Evolutionary conservation across 768 basidiomycete genomes (phyloP).

Genomic region (Guyanaporus albipodus): DNA sequence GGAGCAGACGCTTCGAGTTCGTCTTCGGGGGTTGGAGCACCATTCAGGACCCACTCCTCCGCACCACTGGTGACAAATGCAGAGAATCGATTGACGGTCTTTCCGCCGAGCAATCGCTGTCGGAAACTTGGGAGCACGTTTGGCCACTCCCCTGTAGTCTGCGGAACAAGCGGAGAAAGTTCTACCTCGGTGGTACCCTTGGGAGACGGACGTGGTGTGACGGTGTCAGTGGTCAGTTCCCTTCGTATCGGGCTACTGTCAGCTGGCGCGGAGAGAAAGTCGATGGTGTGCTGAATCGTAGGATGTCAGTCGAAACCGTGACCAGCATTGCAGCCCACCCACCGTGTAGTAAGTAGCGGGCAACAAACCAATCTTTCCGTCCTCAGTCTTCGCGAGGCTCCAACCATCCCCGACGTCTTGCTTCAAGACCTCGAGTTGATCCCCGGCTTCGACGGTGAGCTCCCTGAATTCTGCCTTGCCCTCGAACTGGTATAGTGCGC

Average conservation of each 20-base stretch:
- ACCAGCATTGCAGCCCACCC: constrained; percentile 19
- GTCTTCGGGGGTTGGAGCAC: constrained; percentile 37
- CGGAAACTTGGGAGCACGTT: constrained; percentile 61
- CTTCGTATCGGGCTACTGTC: constrained; percentile 22
- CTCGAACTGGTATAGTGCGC: constrained; percentile 70
- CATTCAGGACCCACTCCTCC: constrained; percentile 78
- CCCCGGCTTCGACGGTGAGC: constrained; percentile 63
- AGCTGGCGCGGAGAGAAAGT: constrained; percentile 51
- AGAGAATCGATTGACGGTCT: constrained; percentile 79
- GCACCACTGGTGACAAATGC: constrained; percentile 84
- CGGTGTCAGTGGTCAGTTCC: constrained; percentile 42
- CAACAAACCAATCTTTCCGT: constrained; percentile 63
- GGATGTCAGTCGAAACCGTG: not conserved
- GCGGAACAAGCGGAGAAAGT: constrained; percentile 48
- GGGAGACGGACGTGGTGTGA: constrained; percentile 47
- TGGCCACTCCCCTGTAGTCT: constrained; percentile 69
- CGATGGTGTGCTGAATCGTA: constrained; percentile 55
- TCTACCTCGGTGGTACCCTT: constrained; percentile 20
- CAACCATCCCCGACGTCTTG: constrained; percentile 75
- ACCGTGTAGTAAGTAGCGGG: constrained; percentile 74
- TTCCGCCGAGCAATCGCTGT: constrained; percentile 70
- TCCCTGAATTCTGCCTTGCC: constrained; percentile 76
- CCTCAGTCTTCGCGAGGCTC: constrained; percentile 62
- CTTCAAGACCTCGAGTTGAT: constrained; percentile 64
- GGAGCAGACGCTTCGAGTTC: constrained; percentile 16